phyloP scores from a whole-genome alignment of 2,329 filamentous ascomycete genomes.

The Venturiaceae sp. region DNA sequence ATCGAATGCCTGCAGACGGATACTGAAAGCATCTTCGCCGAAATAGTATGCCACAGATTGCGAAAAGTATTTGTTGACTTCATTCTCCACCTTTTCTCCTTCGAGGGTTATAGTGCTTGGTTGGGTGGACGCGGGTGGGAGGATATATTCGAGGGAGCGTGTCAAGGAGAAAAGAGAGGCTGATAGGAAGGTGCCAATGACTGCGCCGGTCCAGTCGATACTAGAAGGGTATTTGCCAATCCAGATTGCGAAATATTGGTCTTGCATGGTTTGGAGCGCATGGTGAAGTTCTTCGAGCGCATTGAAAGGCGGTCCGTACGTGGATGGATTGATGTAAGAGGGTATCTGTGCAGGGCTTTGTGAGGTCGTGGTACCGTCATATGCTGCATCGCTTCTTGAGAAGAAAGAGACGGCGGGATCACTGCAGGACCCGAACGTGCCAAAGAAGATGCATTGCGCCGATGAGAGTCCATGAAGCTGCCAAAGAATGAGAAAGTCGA shows the following conservation, averaged over 20 bases:
- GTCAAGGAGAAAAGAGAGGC: constrained; percentile 65
- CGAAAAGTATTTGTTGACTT: constrained; percentile 74
- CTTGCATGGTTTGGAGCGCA: constrained; percentile 67
- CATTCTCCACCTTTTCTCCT: constrained; percentile 54
- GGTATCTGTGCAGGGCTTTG: neutral
- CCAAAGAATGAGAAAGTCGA: neutral
- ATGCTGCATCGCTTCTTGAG: neutral
- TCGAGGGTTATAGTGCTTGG: constrained; percentile 15
- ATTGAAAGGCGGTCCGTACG: constrained; percentile 8
- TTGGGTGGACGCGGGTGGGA: constrained; percentile 20
- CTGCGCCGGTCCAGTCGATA: constrained; percentile 91
- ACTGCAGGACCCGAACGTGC: neutral
- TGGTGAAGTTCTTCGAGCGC: constrained; percentile 27
- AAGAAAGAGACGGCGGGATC: neutral
- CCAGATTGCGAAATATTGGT: constrained; percentile 66
- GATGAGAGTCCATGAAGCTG: neutral
- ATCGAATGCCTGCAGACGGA: constrained; percentile 75
- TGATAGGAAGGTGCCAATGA: constrained; percentile 70
- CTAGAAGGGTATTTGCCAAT: constrained; percentile 73
- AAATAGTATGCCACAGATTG: constrained; percentile 75
- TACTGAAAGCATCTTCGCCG: constrained; percentile 67
- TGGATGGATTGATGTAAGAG: neutral
- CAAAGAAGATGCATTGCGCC: neutral
- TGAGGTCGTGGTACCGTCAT: neutral
- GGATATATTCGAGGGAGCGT: constrained; percentile 40